phyloP scores from a whole-genome alignment of 805 yeast genomes.

The Lipomyces kockii region DNA sequence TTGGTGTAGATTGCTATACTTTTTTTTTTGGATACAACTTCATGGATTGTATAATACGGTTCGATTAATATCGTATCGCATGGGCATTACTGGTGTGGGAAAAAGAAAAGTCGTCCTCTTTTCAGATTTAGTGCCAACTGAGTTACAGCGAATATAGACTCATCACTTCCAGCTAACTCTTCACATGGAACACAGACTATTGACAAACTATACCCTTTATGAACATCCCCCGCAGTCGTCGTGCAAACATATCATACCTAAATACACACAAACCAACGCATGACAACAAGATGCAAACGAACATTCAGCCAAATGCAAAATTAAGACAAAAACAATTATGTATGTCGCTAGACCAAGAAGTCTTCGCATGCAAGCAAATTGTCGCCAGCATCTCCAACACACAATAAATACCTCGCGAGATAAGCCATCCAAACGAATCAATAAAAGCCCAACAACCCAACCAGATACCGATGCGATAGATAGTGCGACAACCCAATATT shows the following conservation, averaged over 20 bases:
- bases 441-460: not conserved
- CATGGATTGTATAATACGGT: too few relatives aligned
- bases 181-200: not conserved
- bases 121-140: too few relatives aligned
- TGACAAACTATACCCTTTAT: not conserved
- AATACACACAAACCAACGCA: not conserved
- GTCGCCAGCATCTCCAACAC: too few relatives aligned
- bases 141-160: not conserved
- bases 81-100: too few relatives aligned
- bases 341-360: too few relatives aligned
- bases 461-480: not conserved
- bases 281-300: conserved; percentile 2
- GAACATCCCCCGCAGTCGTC: not conserved
- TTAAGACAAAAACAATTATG: not conserved
- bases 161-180: not conserved
- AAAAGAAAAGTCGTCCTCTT: too few relatives aligned
- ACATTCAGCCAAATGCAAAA: not conserved
- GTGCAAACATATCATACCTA: conserved; percentile 1
- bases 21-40: not conserved
- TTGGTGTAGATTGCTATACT: not conserved
- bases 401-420: too few relatives aligned
- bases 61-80: too few relatives aligned
- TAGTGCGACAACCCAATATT: not conserved
- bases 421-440: not conserved
- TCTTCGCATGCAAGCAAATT: too few relatives aligned